phyloP scores from a whole-genome alignment of 345 rosid species.

The Firmiana major region DNA sequence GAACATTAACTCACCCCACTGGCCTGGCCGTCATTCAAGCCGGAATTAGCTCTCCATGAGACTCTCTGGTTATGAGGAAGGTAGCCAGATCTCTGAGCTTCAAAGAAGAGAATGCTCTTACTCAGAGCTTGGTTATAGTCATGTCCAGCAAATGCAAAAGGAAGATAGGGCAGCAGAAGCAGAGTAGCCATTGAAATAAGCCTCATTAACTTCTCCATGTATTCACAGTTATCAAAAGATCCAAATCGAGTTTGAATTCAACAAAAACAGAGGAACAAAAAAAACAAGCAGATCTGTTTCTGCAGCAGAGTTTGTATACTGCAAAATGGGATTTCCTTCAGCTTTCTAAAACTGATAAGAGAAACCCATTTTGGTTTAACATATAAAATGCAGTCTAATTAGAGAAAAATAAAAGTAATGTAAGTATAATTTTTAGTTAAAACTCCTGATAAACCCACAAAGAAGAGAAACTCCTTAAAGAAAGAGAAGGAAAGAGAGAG shows the following conservation, averaged over 20 bases:
- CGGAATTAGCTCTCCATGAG: conserved; percentile 92
- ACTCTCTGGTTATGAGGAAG: conserved; percentile 85
- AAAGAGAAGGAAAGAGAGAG: conserved; percentile 2
- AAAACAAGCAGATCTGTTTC: conserved; percentile 14
- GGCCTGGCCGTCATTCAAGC: conserved; percentile 81
- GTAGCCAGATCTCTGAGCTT: conserved; percentile 95
- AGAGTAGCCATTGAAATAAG: conserved; percentile 38
- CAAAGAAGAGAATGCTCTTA: conserved; percentile 91
- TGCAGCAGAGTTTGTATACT: not conserved
- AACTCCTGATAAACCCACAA: conserved; percentile 37
- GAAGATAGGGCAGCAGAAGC: conserved; percentile 52
- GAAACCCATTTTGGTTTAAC: not conserved
- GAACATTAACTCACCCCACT: conserved; percentile 64
- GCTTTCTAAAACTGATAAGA: conserved; percentile 11
- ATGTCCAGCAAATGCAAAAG: conserved; percentile 67
- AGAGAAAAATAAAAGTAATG: conserved; percentile 33
- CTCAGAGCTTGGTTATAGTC: conserved; percentile 84
- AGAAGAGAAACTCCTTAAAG: conserved; percentile 3
- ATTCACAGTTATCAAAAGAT: not conserved
- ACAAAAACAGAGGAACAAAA: not conserved
- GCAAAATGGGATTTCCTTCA: conserved; percentile 16
- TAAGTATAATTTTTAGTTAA: conserved; percentile 36
- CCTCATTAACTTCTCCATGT: conserved; percentile 32
- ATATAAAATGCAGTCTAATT: not conserved
- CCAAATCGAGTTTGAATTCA: not conserved